A percentile compares a stretch with the other conserved stretches of the same genome.
Evolutionary conservation across 106 monocot genomes (phyloP).

Genomic region (Platanthera guangdongensis): DNA sequence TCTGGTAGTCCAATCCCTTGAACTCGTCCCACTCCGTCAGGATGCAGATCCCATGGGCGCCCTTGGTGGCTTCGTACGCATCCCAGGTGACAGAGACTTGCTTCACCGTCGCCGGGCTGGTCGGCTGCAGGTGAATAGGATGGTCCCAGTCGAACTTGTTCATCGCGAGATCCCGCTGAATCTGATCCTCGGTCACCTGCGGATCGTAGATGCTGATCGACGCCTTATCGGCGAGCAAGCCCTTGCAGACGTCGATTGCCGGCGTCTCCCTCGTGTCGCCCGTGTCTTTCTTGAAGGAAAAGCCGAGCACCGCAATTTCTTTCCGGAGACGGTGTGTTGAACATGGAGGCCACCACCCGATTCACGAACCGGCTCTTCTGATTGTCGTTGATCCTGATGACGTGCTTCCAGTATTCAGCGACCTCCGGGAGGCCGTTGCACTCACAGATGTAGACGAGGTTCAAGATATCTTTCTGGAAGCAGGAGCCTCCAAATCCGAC

Average conservation of each 20-base stretch:
- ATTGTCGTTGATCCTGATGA: conserved; percentile 52
- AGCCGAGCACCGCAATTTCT: conserved; percentile 44
- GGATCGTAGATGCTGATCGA: conserved; percentile 20
- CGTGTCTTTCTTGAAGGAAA: conserved; percentile 47
- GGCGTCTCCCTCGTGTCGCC: conserved; percentile 47
- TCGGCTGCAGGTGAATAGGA: conserved; percentile 46
- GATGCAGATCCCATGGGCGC: conserved; percentile 20
- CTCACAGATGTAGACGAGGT: no score
- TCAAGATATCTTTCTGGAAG: no score
- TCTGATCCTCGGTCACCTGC: conserved; percentile 37
- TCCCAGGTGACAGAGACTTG: conserved; percentile 18
- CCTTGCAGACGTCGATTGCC: conserved; percentile 45
- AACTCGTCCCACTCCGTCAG: conserved; percentile 28
- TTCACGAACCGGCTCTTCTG: conserved; percentile 50
- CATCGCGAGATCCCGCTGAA: conserved; percentile 47
- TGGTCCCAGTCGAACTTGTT: conserved; percentile 65
- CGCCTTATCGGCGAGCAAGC: conserved; percentile 23
- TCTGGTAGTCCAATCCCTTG: conserved; percentile 19
- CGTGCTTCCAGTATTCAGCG: background rate
- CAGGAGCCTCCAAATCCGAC: no score
- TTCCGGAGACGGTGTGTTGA: conserved; percentile 40
- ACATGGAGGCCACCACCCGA: conserved; percentile 43
- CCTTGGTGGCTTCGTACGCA: conserved; percentile 18
- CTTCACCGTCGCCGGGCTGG: conserved; percentile 28
- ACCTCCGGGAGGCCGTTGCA: no score